Base-by-base conservation (phyloP, 2,329 filamentous ascomycete genomes). In the Calycina herbarum region DNA sequence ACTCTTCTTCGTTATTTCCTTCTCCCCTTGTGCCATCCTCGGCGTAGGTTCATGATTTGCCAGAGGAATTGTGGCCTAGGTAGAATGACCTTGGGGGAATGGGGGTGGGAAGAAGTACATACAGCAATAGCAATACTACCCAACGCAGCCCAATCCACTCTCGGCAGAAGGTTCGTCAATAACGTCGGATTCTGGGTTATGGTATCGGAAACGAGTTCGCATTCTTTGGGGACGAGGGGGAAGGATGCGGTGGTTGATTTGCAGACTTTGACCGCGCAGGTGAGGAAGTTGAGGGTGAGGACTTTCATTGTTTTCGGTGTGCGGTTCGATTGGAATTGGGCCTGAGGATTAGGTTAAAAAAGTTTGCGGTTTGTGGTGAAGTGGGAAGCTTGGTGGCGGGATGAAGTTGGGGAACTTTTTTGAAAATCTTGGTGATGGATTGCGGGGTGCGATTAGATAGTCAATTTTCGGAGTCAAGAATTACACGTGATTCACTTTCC, bases 251-350 rank as follows among this genome's bases (percentile, higher is more conserved):
- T 83, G 38, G 89, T 89, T 65, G 88, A 86, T 81, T 96, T 97
- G 89, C 95, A 99, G 64, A 91, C 84, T 83, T 97, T 98, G 77
- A 96, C 91, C 68, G 95, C 94, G 83, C 95, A 99, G 74, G 93
- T 95, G 70, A 98, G 83, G 80, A 99, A 99, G 81, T 98, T 98
- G 74, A 96, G 89, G 67, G 93, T 97, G 62, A 98, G 87, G 69
- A 98, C 83, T 79, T 98, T 98, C 95, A 99, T 99, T 61, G 38
- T 70, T 31, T 58, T 35, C 10, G 24, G 27, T 61, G 42, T 17
- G 13, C 38, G 20, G 4, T 31, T 20, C 10, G 29, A n/a, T 45
- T 45, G 6, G 42, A 20, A 20, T 20, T 48, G 42, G n/a, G 42
- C 7, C 17, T 48, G 17, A 15, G 42, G 17, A 20, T 20, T 20